Percentiles rank a stretch among this genome's conserved stretches.
Evolutionary conservation across 1,284 basidiomycete genomes (phyloP).

Genomic region (Retiboletus flavoniger): DNA sequence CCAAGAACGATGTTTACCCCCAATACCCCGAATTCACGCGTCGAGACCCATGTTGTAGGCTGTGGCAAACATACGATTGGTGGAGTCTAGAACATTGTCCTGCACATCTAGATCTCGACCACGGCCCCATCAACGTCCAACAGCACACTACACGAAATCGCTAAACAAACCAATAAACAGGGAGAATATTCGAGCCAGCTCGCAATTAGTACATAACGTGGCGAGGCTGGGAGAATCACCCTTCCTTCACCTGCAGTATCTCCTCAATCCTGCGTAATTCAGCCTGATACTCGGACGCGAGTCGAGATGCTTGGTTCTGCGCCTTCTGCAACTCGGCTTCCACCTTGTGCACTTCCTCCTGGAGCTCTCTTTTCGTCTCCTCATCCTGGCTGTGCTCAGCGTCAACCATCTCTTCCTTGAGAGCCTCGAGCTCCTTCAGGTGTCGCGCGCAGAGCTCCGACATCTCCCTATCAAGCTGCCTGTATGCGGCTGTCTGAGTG

Average conservation of each 20-base stretch:
- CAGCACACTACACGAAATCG: constrained; percentile 1
- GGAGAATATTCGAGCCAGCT: constrained; percentile 26
- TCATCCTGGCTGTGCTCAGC: constrained; percentile 34
- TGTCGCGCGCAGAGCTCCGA: constrained; percentile 37
- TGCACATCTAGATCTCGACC: constrained; percentile 20
- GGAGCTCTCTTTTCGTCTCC: constrained; percentile 29
- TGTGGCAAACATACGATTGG: constrained; percentile 3
- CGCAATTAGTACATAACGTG: constrained; percentile 28
- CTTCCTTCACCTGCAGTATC: constrained; percentile 34
- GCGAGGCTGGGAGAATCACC: constrained; percentile 14
- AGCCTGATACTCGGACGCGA: constrained; percentile 36
- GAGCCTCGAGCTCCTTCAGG: constrained; percentile 36
- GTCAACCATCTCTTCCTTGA: constrained; percentile 30
- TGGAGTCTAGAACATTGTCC: constrained; percentile 5
- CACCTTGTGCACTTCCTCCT: constrained; percentile 32
- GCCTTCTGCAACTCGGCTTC: constrained; percentile 30
- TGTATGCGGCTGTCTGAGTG: constrained; percentile 37
- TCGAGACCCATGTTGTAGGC: constrained; percentile 1
- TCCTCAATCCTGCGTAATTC: constrained; percentile 37
- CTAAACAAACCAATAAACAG: constrained; percentile 19
- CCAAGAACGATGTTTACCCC: neutral
- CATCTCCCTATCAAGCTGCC: constrained; percentile 34
- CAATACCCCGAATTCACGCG: constrained; percentile 9
- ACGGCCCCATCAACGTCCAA: constrained; percentile 11
- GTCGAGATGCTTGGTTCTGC: constrained; percentile 29